A percentile compares a stretch with the other conserved stretches of the same genome.
phyloP scores from a whole-genome alignment of 305 asterid genomes.

The Fraxinus floribunda region DNA sequence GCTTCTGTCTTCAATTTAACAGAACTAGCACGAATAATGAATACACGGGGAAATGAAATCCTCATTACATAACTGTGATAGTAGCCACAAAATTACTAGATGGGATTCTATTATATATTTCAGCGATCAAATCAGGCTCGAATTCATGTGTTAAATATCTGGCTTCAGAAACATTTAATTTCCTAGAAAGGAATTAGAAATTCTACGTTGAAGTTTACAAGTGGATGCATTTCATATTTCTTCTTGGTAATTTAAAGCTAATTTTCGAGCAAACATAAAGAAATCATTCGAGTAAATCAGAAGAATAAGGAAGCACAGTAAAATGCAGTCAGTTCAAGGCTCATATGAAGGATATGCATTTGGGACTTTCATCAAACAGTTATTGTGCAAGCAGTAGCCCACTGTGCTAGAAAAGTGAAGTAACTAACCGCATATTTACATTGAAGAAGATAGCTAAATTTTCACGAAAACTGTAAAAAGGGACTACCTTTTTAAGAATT shows the following conservation, averaged over 20 bases:
- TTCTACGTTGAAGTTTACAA: neutral
- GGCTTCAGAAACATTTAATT: neutral
- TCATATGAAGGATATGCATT: neutral
- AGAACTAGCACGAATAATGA: neutral
- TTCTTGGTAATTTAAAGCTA: neutral
- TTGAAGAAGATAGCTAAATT: neutral
- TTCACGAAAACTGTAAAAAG: neutral
- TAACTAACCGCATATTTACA: neutral
- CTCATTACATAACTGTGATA: neutral
- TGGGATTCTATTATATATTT: neutral
- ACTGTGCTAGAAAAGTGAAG: neutral
- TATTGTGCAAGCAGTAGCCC: conserved; percentile 12
- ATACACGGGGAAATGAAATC: neutral
- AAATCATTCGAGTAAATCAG: neutral
- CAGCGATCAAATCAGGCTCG: neutral
- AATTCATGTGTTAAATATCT: neutral
- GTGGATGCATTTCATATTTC: neutral
- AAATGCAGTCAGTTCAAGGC: neutral
- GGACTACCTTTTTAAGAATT: conserved; percentile 39
- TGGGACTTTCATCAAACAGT: conserved; percentile 50
- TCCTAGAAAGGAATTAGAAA: neutral
- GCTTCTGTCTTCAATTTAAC: conserved; percentile 2
- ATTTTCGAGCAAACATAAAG: neutral
- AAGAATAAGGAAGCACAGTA: neutral
- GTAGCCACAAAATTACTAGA: neutral